These are phyloP conservation scores for Lycium barbarum DNA, from an alignment of 257 asterid genomes.

Conservation along the genomic window DNA sequence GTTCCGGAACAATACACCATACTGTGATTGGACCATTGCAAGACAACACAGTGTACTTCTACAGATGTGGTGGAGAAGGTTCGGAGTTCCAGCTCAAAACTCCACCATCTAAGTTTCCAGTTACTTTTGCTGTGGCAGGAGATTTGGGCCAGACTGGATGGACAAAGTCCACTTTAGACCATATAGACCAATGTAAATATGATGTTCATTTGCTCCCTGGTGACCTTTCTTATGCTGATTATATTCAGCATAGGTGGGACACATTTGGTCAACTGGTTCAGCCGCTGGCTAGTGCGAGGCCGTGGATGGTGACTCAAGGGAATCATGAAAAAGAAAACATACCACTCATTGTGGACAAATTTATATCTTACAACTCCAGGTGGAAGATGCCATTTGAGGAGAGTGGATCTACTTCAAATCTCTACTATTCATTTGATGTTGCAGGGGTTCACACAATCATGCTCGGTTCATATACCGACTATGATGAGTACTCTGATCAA, in stretches of 20 bases:
- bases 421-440: constrained; percentile 89
- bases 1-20: constrained; percentile 84
- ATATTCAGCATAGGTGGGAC: constrained; percentile 84
- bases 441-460: constrained; percentile 84
- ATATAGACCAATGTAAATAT: constrained; percentile 63
- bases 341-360: constrained; percentile 57
- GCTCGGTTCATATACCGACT: constrained; percentile 89
- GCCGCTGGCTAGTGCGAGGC: constrained; percentile 93
- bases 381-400: constrained; percentile 96
- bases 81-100: constrained; percentile 85
- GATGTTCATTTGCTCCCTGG: constrained; percentile 92
- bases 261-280: constrained; percentile 90
- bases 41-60: constrained; percentile 65
- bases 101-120: constrained; percentile 85
- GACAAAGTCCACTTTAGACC: constrained; percentile 86
- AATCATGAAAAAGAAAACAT: constrained; percentile 85
- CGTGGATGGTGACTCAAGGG: constrained; percentile 99
- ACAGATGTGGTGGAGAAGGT: constrained; percentile 80
- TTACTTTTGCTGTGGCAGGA: constrained; percentile 88
- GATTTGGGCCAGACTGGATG: constrained; percentile 98
- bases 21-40: constrained; percentile 84
- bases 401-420: constrained; percentile 81
- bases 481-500: constrained; percentile 68
- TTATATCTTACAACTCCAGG: constrained; percentile 80
- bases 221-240: constrained; percentile 94